Evolutionary conservation across 169 alveolate genomes (phyloP).

Genomic region (Plasmodium fragile): DNA sequence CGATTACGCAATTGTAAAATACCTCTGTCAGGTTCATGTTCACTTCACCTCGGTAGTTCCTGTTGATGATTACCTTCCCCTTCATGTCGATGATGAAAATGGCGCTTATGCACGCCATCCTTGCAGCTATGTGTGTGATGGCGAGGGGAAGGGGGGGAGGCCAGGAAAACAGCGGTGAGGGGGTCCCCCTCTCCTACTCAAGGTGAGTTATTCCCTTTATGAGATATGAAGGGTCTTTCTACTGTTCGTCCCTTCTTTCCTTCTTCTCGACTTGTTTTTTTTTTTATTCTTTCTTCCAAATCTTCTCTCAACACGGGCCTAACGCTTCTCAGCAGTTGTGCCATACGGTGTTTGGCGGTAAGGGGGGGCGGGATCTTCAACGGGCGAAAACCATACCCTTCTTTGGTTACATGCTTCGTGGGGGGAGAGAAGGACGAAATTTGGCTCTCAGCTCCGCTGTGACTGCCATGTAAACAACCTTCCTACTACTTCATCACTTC

Average conservation of each 20-base stretch:
- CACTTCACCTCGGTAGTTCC: constrained; percentile 92
- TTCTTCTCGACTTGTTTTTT: not conserved
- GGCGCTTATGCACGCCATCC: constrained; percentile 93
- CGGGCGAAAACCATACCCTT: not conserved
- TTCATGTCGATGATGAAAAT: constrained; percentile 93
- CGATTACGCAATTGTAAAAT: constrained; percentile 93
- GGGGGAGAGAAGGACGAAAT: not conserved
- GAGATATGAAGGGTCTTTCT: not conserved
- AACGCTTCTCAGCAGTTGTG: not conserved
- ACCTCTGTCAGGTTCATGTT: constrained; percentile 85
- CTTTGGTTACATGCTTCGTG: not conserved
- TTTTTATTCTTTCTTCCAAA: not conserved
- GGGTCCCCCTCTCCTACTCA: not conserved
- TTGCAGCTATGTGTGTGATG: not conserved
- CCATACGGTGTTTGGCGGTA: not conserved
- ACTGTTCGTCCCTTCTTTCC: not conserved
- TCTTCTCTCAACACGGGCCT: not conserved
- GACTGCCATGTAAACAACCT: not conserved
- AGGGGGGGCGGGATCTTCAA: not conserved
- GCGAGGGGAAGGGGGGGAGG: too few relatives aligned
- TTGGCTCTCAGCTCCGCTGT: not conserved
- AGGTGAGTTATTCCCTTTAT: not conserved
- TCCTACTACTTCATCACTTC: not conserved
- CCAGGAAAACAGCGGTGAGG: not conserved
- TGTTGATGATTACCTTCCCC: constrained; percentile 92